A percentile compares a stretch with the other conserved stretches of the same genome.
Evolutionary conservation across 2,329 filamentous ascomycete genomes (phyloP).

Genomic region (Alternaria ventricosa): DNA sequence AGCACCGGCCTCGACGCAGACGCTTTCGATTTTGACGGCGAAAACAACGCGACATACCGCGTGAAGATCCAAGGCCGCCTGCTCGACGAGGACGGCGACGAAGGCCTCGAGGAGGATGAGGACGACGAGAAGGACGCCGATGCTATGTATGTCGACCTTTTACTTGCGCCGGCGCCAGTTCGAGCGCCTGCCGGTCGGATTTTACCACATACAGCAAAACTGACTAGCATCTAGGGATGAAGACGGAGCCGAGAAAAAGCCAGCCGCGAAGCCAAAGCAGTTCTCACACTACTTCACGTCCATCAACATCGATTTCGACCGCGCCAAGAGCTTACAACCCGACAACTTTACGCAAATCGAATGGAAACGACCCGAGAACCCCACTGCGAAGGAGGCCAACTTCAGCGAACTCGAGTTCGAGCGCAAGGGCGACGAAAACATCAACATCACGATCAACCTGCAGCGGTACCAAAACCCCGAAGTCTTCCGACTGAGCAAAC

Average conservation of each 20-base stretch:
- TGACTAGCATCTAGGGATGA: constrained; percentile 54
- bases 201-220: neutral
- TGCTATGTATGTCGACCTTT: constrained; percentile 53
- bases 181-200: neutral
- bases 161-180: neutral
- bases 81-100: constrained; percentile 61
- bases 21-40: constrained; percentile 81
- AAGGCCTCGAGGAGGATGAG: constrained; percentile 41
- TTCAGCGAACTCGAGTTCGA: constrained; percentile 94
- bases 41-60: constrained; percentile 78
- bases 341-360: constrained; percentile 70
- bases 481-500: constrained; percentile 78
- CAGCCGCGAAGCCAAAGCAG: constrained; percentile 60
- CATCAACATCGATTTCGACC: constrained; percentile 70
- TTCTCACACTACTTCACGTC: constrained; percentile 80
- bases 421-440: constrained; percentile 88
- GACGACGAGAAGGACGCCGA: constrained; percentile 53
- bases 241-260: constrained; percentile 53
- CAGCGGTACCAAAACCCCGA: constrained; percentile 85
- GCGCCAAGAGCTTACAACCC: constrained; percentile 68
- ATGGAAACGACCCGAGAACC: constrained; percentile 82
- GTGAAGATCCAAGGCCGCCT: constrained; percentile 92
- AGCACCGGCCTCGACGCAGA: constrained; percentile 70
- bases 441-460: constrained; percentile 88
- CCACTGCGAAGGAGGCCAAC: constrained; percentile 71